Base-by-base conservation (phyloP, 257 asterid genomes). In the Rehmannia glutinosa region DNA sequence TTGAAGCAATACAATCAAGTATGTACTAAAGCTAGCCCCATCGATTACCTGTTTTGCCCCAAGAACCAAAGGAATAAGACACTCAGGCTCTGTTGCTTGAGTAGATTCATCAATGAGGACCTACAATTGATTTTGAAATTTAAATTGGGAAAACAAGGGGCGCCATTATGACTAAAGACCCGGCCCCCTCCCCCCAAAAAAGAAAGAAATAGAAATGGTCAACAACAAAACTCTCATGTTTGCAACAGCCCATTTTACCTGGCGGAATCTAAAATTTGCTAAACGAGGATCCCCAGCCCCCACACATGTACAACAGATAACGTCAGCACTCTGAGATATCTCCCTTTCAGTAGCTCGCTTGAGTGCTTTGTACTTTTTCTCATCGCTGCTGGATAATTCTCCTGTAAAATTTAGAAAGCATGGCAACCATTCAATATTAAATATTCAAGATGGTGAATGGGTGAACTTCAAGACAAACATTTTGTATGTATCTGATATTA, bases 261-360 rank as follows among this genome's bases (percentile, higher is more conserved):
- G 99, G 25, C 99, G 95, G 68, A 86, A 94, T 78, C 99, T 91
- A 68, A 94, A 94, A 81, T 94, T 91, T 53, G 97, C 85, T 74
- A 94, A 64, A 63, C 98, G 93, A 68, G 97, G 99, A 82, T 94
- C 99, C 77, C 99, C 98, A 63, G 98, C 99, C 59, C 99, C 99
- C 64, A 94, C 98, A 39, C 99, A 91, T 21, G 99, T 94, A 77
- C 99, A 94, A 58, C 98, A 94, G 74, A 94, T 94, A 73, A 94
- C 99, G 82, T 94, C 99, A 77, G 98, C 99, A 80, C 98, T 94
- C 85, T 91, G 99, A 68, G 92, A 81, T 80, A 94, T 94, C 86
- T 94, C 99, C 85, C 97, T 87, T 84, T 91, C 98, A 57, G 99
- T 94, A 42, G 97, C 96, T 78, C 98, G 88, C 77, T 91, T 91